Percentiles rank a stretch among this genome's conserved stretches.
These are phyloP conservation scores for Ceratobasidium sp. DNA, from an alignment of 1,284 basidiomycete species.

Conservation along the genomic window DNA sequence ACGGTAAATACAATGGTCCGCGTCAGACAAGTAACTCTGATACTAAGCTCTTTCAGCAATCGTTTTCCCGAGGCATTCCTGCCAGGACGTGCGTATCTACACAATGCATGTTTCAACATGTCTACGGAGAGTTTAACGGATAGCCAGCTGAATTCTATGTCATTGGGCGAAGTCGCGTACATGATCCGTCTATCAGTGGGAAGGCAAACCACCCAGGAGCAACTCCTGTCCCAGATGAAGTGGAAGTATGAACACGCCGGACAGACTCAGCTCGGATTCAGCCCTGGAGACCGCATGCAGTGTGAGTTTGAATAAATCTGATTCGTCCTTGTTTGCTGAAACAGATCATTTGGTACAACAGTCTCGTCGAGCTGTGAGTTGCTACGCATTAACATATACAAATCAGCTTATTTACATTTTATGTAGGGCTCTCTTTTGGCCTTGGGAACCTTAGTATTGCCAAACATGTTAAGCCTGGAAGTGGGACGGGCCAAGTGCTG, in stretches of 20 bases:
- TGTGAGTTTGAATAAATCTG: constrained; percentile 1
- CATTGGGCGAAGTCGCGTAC: constrained; percentile 8
- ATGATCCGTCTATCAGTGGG: constrained; percentile 22
- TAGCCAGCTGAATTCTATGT: constrained; percentile 20
- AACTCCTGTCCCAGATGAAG: constrained; percentile 20
- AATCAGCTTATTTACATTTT: background rate
- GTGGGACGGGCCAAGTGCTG: constrained; percentile 9
- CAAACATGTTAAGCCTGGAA: constrained; percentile 19
- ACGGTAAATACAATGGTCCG: background rate
- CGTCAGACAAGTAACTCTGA: background rate
- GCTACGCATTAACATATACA: background rate
- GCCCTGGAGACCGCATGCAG: constrained; percentile 32
- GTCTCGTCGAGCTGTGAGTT: constrained; percentile 14
- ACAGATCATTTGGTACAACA: no score
- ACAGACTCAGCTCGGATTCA: constrained; percentile 22
- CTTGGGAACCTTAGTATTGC: constrained; percentile 20
- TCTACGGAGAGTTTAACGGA: constrained; percentile 12
- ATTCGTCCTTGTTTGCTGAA: no score
- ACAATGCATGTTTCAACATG: constrained; percentile 38
- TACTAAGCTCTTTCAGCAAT: background rate
- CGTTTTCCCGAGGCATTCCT: constrained; percentile 29
- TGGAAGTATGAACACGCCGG: constrained; percentile 30
- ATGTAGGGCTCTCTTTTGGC: constrained; percentile 35
- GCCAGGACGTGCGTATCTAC: constrained; percentile 20
- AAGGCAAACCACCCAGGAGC: constrained; percentile 7